Base-by-base conservation (phyloP, 2,329 filamentous ascomycete genomes). In the Penicillium thymicola region DNA sequence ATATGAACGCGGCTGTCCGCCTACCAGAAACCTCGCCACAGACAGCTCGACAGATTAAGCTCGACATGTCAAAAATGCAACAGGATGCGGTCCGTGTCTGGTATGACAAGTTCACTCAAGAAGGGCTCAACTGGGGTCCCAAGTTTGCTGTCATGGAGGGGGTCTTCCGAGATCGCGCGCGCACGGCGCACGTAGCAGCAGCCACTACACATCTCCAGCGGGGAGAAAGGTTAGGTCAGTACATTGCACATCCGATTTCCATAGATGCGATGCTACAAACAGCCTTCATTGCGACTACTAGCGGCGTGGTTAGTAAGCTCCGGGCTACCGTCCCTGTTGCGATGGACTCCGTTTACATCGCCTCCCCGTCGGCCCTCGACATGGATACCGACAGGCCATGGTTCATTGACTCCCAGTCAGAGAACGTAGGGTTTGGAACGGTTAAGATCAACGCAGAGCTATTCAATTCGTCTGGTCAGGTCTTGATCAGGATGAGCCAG, bases 121-220 rank as follows among this genome's bases (percentile, higher is more conserved):
- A 48, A 11, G 55, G 58, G 14, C 45, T 60, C 25, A 49, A 51
- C 51, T 60, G 42, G 25, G 55, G 58, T 41, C 16, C 23, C 38
- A 13, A 32, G 16, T 25, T 59, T 59, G 28, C 47, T 48, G 48
- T 40, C 43, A 25, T 18, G 55, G 21, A 43, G 27, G 18, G 23
- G 13, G 32, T 28, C 34, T 41, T 53, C 23, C 53, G 45, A n/a
- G 51, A 41, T 23, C 38, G 38, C 18, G 18, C 38, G 18, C 38
- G 38, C 38, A 41, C 50, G 1, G 47, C 54, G 4, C 32, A 41
- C 32, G 16, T 56, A 40, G 37, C 21, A n/a, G 47, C 32, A 34
- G 38, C 47, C 10, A 38, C 36, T 11, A 38, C 32, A 25, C 21
- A 42, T 27, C 16, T 50, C 18, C 23, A 45, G 25, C 30, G 37